phyloP scores from a whole-genome alignment of 768 basidiomycete genomes.

The Rhizopogon roseolus region DNA sequence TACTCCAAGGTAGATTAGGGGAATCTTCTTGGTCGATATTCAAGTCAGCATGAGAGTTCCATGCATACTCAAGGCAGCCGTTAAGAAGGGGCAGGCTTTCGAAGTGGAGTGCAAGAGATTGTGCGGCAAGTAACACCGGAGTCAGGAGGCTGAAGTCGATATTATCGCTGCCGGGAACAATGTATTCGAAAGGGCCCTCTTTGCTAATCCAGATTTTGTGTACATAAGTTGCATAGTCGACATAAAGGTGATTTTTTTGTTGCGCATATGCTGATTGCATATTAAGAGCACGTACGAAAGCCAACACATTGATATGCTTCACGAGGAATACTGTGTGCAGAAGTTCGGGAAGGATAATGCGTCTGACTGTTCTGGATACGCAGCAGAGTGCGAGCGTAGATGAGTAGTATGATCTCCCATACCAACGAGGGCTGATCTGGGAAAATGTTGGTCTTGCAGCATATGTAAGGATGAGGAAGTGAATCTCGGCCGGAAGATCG shows the following conservation, averaged over 20 bases:
- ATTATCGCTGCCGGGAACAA: too few species aligned
- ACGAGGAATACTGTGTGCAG: not conserved
- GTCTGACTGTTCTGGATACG: slow-evolving; percentile 30
- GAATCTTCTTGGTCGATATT: slow-evolving; percentile 10
- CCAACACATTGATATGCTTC: not conserved
- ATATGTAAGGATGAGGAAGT: too few species aligned
- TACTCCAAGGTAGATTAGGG: slow-evolving; percentile 15
- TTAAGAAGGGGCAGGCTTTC: slow-evolving; percentile 29
- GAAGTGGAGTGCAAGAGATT: slow-evolving; percentile 26
- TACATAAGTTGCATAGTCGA: slow-evolving; percentile 29
- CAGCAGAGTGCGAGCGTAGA: slow-evolving; percentile 26
- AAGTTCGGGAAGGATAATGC: slow-evolving; percentile 26
- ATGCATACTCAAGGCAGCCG: slow-evolving; percentile 20
- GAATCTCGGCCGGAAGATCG: too few species aligned
- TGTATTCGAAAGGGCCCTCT: too few species aligned
- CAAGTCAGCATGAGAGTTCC: slow-evolving; percentile 1
- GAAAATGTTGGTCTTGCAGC: too few species aligned
- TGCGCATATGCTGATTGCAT: slow-evolving; percentile 16
- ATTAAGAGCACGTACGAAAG: slow-evolving; percentile 28
- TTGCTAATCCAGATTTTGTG: slow-evolving; percentile 31
- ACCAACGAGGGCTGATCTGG: too few species aligned
- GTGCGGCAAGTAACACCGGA: slow-evolving; percentile 1
- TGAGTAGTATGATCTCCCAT: too few species aligned
- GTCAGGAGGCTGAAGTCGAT: slow-evolving; percentile 12
- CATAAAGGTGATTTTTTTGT: slow-evolving; percentile 18